A percentile compares a stretch with the other conserved stretches of the same genome.
phyloP scores from a whole-genome alignment of 2,329 filamentous ascomycete genomes.

The Pleoardoris graminearum region DNA sequence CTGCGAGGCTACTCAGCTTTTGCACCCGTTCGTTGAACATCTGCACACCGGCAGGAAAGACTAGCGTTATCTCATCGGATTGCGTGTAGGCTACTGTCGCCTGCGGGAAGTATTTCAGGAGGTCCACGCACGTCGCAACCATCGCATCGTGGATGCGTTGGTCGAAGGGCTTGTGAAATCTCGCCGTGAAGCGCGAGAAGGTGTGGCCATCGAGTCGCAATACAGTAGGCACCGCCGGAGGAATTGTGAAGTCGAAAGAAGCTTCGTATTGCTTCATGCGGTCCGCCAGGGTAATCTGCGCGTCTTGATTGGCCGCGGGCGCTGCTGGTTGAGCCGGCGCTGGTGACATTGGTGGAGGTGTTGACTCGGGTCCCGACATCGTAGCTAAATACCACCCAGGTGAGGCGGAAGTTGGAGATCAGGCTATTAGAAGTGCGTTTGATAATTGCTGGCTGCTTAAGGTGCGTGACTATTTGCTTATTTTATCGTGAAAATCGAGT shows the following conservation, averaged over 20 bases:
- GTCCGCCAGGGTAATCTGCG: slow-evolving; percentile 22
- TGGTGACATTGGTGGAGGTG: slow-evolving; percentile 1
- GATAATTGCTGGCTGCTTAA: too few species aligned
- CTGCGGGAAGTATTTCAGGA: slow-evolving; percentile 32
- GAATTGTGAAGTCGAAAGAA: slow-evolving; percentile 27
- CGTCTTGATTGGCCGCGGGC: background rate
- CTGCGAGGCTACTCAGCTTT: slow-evolving; percentile 34
- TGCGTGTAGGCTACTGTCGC: slow-evolving; percentile 40
- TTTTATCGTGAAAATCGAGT: too few species aligned
- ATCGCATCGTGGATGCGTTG: slow-evolving; percentile 38
- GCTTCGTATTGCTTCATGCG: slow-evolving; percentile 42
- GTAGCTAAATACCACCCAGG: too few species aligned
- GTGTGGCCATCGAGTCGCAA: slow-evolving; percentile 37
- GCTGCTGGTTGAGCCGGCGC: background rate
- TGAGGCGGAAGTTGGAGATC: too few species aligned
- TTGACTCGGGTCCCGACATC: background rate
- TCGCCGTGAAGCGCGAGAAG: slow-evolving; percentile 36
- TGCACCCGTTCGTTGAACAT: slow-evolving; percentile 36
- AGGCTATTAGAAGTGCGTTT: too few species aligned
- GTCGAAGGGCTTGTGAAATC: slow-evolving; percentile 36
- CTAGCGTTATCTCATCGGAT: slow-evolving; percentile 39
- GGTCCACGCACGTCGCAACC: slow-evolving; percentile 27
- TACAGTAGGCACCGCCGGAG: slow-evolving; percentile 23
- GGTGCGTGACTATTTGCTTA: too few species aligned
- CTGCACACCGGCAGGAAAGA: slow-evolving; percentile 34